Base-by-base conservation (phyloP, 2,329 filamentous ascomycete species). In the Calonectria hawksworthii region DNA sequence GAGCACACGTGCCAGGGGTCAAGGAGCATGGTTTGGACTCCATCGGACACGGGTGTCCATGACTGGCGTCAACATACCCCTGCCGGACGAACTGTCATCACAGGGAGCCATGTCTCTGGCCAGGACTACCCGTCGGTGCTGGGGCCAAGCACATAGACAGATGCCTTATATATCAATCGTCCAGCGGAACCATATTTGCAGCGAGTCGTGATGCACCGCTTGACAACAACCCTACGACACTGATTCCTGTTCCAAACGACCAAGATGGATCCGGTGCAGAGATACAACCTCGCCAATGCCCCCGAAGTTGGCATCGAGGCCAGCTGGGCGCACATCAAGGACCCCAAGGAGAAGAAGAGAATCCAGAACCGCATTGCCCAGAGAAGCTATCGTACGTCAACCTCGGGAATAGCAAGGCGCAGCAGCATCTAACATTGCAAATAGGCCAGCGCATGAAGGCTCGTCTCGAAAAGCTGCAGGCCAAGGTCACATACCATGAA, bases 331-430 rank as follows among this genome's bases (percentile, higher is more conserved):
- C 41, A 70, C 56, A 52, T 64, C 30, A 70, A 70, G 16, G 68
- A 70, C 30, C 68, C 68, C 23, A 70, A 70, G 61, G 68, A 70
- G 34, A 70, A 70, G 56, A 70, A 70, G 47, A 64, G 61, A 30
- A 63, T 70, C 54, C 68, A 70, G 32, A 70, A 70, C 56, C 61
- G 68, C 44, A 70, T 70, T 30, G 68, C 68, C 4, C 68, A 70
- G 36, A 50, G 68, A 61, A 70, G 68, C 32, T 70, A 70, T 41
- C 68, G 68, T 70, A 41, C 32, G 68, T 69, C 28, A 3, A 34
- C 14, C 9, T 6, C 52, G 7, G 30, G 21, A 56, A 56, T 6
- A 4, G 28, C 18, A 7, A 38, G 36, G 18, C 5, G 18, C 41
- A 44, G 41, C 18, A 44, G 18, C 41, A 64, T 51, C 68, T 70